A percentile compares a stretch with the other conserved stretches of the same genome.
Evolutionary conservation across 768 basidiomycete genomes (phyloP).

Genomic region (Trametes coccinea): DNA sequence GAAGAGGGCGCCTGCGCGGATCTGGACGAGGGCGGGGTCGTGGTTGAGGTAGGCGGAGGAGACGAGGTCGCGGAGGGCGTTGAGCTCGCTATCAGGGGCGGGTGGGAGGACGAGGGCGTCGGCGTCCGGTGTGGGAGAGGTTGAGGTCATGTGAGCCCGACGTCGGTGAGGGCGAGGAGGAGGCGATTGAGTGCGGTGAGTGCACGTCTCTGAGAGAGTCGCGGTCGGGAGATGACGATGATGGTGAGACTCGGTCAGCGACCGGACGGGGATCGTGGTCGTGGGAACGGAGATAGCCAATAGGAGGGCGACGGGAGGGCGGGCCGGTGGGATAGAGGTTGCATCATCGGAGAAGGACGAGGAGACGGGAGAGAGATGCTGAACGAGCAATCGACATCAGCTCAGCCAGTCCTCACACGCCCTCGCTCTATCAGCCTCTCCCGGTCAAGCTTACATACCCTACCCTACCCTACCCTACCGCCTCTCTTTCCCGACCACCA

Average conservation of each 20-base stretch:
- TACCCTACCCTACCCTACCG: not conserved
- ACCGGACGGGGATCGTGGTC: conserved; percentile 8
- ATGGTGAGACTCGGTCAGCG: too few relatives aligned
- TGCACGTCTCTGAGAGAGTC: not conserved
- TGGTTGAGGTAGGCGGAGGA: conserved; percentile 42
- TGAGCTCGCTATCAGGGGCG: conserved; percentile 53
- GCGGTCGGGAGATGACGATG: not conserved
- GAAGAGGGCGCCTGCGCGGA: conserved; percentile 74
- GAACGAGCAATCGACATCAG: conserved; percentile 23
- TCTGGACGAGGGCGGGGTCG: conserved; percentile 54
- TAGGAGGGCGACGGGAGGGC: conserved; percentile 6
- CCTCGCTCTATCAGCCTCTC: not conserved
- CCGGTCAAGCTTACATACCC: not conserved
- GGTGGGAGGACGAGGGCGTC: conserved; percentile 31
- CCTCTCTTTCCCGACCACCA: conserved; percentile 19
- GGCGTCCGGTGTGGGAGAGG: conserved; percentile 33
- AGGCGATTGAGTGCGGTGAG: too few relatives aligned
- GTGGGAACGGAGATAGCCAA: conserved; percentile 19
- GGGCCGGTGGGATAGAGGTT: conserved; percentile 22
- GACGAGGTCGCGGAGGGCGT: conserved; percentile 65
- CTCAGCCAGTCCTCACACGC: conserved; percentile 1
- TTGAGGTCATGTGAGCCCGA: conserved; percentile 20
- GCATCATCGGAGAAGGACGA: conserved; percentile 17
- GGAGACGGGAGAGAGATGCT: conserved; percentile 9
- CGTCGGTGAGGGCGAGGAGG: not conserved